phyloP scores from a whole-genome alignment of 2,329 filamentous ascomycete genomes.

The Claviceps lovelessii region DNA sequence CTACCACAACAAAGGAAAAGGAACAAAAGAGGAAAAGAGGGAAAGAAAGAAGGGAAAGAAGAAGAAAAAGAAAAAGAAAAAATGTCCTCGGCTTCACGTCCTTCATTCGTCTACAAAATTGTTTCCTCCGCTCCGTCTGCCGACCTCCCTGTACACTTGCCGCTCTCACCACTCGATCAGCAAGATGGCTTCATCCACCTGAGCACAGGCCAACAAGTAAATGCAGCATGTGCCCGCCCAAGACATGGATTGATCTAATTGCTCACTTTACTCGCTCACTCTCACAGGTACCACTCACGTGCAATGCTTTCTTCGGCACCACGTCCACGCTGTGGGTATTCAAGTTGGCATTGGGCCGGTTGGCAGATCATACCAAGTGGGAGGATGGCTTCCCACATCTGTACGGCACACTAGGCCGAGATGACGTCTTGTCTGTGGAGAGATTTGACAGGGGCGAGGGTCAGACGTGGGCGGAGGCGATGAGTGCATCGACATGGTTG shows the following conservation, averaged over 20 bases:
- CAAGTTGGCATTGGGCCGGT: conserved; percentile 36
- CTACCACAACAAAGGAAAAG: background rate
- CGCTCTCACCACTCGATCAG: conserved; percentile 43
- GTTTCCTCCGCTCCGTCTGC: conserved; percentile 35
- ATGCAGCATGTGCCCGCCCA: background rate
- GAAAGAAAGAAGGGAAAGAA: too few species aligned
- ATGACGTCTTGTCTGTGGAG: conserved; percentile 32
- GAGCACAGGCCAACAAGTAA: conserved; percentile 40
- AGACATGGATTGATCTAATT: background rate
- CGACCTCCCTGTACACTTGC: conserved; percentile 38
- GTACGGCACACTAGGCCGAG: conserved; percentile 41
- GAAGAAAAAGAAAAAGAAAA: background rate
- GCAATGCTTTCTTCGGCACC: conserved; percentile 29
- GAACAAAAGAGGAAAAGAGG: too few species aligned
- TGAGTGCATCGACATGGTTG: conserved; percentile 28
- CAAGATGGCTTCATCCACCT: conserved; percentile 49
- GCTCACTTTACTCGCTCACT: background rate
- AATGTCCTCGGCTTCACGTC: conserved; percentile 14
- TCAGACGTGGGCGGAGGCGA: conserved; percentile 32
- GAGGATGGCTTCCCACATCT: conserved; percentile 45
- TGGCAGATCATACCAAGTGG: conserved; percentile 35
- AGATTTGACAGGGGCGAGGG: conserved; percentile 31
- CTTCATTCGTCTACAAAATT: conserved; percentile 45
- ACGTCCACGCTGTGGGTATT: conserved; percentile 31
- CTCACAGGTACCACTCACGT: conserved; percentile 29